Evolutionary conservation across 179 eudicot species (phyloP), one percentile per base, ranked within the genome.

Genomic region (Beta corolliflora): DNA sequence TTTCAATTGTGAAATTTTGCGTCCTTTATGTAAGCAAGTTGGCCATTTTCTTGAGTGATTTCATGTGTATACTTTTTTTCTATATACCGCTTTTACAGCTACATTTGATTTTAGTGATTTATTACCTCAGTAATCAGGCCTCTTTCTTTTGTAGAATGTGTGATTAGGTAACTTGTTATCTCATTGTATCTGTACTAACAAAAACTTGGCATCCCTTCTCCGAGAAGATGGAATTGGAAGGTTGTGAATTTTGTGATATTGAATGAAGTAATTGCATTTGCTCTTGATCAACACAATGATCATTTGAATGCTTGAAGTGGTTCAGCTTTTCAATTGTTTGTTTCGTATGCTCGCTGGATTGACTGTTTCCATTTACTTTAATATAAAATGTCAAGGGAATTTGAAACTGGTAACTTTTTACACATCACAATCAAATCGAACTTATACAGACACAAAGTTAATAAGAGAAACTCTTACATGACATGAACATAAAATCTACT

Each of bases 31-130:
- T 50, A 18, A 36, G n/a, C 63, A 54, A 13, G 9, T 54, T 55
- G 1, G 52, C 81, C 11, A 54, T 41, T 67, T 76, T 76, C 11
- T 52, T 56, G 76, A 68, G 81, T 79, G 75, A 54, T 81, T 44
- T 53, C 29, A 16, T 55, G 83, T 75, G 79, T 75, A 67, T 55
- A 75, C 61, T 68, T 4, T 1, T n/a, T 41, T 21, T n/a, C 11
- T 7, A 31, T 23, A 6, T 9, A 8, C 8, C 9, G 6, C 21
- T 56, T 16, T 36, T 54, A 14, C 10, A 31, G 13, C 19, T 50
- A 19, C 29, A 25, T 9, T 58, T 11, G 19, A 21, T 58, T 41
- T 59, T 60, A 76, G 53, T 76, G 36, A 36, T 76, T 45, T 60
- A 36, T 59, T 61, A 9, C 36, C 69, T 2, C 67, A 36, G 31